Evolutionary conservation across 2,329 filamentous ascomycete species (phyloP).

Genomic region (Exophiala bonariae): DNA sequence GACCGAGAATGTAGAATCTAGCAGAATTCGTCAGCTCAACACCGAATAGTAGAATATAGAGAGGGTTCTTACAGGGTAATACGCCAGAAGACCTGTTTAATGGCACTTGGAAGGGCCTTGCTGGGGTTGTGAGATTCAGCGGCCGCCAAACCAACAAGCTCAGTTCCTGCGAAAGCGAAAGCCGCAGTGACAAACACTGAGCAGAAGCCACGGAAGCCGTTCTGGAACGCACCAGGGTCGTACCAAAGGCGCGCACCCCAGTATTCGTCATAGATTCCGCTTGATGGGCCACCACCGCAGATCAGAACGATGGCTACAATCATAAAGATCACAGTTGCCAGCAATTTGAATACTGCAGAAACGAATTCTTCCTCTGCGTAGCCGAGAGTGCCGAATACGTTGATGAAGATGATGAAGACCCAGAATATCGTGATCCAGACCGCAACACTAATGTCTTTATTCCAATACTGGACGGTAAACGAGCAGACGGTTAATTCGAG

Average conservation of each 20-base stretch:
- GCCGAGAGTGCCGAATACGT: constrained; percentile 78
- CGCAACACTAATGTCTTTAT: constrained; percentile 35
- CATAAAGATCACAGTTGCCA: constrained; percentile 33
- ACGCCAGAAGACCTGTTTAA: constrained; percentile 53
- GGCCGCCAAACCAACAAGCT: constrained; percentile 54
- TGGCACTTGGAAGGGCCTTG: constrained; percentile 48
- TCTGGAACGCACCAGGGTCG: constrained; percentile 34
- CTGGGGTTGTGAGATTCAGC: constrained; percentile 53
- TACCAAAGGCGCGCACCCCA: constrained; percentile 39
- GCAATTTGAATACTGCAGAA: constrained; percentile 76
- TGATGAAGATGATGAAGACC: constrained; percentile 69
- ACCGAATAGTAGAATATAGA: no score
- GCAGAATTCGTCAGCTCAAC: no score
- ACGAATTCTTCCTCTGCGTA: constrained; percentile 84
- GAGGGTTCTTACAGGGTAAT: constrained; percentile 36
- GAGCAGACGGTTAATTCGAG: constrained; percentile 80
- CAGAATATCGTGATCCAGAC: constrained; percentile 72
- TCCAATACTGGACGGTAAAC: constrained; percentile 75
- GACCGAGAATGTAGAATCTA: constrained; percentile 47
- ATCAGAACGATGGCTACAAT: constrained; percentile 23
- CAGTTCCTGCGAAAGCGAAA: constrained; percentile 59
- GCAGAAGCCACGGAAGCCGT: constrained; percentile 54
- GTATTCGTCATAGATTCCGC: constrained; percentile 33
- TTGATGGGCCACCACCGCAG: constrained; percentile 41
- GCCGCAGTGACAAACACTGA: constrained; percentile 56